Evolutionary conservation across 345 rosid species (phyloP).

Genomic region (Camelina laxa): DNA sequence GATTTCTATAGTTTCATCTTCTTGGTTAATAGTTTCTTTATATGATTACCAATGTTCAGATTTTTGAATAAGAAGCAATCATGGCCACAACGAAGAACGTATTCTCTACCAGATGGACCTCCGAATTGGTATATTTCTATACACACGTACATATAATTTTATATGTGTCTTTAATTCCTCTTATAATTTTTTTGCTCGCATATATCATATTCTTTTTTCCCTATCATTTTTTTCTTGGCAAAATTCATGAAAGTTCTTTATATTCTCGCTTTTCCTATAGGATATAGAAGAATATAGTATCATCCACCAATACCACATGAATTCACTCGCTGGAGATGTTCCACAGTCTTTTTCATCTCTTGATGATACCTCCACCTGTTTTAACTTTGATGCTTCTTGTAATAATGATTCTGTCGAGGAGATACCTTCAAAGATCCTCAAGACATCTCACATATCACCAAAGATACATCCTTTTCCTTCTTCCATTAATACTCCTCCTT

Average conservation of each 20-base stretch:
- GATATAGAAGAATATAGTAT: constrained; percentile 36
- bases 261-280: constrained; percentile 17
- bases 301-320: constrained; percentile 42
- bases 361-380: constrained; percentile 15
- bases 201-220: background rate
- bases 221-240: background rate
- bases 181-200: constrained; percentile 3
- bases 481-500: background rate
- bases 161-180: background rate
- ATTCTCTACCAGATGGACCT: constrained; percentile 31
- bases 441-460: constrained; percentile 17
- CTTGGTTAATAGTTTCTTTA: background rate
- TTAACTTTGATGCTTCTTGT: constrained; percentile 21
- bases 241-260: constrained; percentile 5
- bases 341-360: constrained; percentile 23
- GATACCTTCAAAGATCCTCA: constrained; percentile 37
- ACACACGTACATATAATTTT: background rate
- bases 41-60: constrained; percentile 23
- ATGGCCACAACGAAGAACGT: constrained; percentile 33
- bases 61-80: constrained; percentile 3
- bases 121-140: constrained; percentile 25
- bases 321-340: constrained; percentile 36
- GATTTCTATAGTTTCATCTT: background rate
- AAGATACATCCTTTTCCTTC: background rate
- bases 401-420: constrained; percentile 14